These are phyloP conservation scores for Rhodotorula babjevae DNA, from an alignment of 768 basidiomycete species.

Conservation along the genomic window DNA sequence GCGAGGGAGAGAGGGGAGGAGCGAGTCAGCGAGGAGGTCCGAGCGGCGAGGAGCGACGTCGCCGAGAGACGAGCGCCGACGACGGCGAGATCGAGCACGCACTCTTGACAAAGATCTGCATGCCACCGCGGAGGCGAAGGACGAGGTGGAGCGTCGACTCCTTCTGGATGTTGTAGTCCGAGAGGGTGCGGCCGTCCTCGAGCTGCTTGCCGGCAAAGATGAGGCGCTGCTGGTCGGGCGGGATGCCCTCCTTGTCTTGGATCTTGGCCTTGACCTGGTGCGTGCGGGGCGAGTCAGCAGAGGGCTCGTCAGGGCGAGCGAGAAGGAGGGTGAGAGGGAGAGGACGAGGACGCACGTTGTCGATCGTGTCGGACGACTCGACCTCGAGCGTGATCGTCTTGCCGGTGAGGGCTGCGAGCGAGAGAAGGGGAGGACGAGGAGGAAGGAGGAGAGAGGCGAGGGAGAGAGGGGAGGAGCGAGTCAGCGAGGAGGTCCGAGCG, in stretches of 20 bases:
- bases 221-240: conserved; percentile 55
- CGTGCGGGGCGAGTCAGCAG: no score
- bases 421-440: no score
- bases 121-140: conserved; percentile 30
- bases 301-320: no score
- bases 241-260: conserved; percentile 89
- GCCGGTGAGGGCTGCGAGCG: conserved; percentile 52
- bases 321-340: no score
- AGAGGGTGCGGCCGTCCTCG: conserved; percentile 82
- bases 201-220: conserved; percentile 91
- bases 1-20: no score
- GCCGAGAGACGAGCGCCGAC: no score
- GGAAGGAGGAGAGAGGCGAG: no score
- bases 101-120: no score
- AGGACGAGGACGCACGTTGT: conserved; percentile 43
- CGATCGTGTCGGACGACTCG: conserved; percentile 86
- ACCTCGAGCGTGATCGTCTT: conserved; percentile 87
- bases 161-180: conserved; percentile 58
- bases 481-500: conserved; percentile 62
- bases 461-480: no score
- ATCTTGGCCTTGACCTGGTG: conserved; percentile 80
- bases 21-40: no score
- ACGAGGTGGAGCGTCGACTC: conserved; percentile 47
- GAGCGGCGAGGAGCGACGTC: no score
- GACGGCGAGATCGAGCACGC: no score